phyloP scores from a whole-genome alignment of 257 asterid species.

The Anisodus tanguticus region DNA sequence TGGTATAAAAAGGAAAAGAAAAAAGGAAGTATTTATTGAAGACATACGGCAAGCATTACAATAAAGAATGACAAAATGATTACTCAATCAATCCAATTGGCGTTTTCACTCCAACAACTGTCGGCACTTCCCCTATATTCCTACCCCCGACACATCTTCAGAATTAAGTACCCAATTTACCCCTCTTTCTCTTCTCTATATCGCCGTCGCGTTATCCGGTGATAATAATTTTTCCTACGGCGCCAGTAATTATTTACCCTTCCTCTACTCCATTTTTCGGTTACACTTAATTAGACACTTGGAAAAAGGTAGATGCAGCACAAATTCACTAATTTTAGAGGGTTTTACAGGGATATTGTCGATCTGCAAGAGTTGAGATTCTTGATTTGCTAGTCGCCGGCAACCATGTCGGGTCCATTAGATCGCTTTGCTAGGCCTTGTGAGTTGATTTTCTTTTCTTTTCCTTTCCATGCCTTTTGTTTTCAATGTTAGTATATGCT shows the following conservation, averaged over 20 bases:
- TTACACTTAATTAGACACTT: too few species aligned
- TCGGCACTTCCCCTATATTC: conserved; percentile 41
- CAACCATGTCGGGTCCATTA: conserved; percentile 86
- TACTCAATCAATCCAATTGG: neutral
- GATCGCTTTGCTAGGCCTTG: conserved; percentile 93
- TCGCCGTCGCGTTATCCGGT: conserved; percentile 54
- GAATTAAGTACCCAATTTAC: neutral
- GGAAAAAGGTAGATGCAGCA: neutral
- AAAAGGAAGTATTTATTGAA: too few species aligned
- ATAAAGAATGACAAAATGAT: neutral
- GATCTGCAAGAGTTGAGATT: conserved; percentile 28
- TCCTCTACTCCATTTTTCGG: neutral
- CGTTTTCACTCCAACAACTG: conserved; percentile 36
- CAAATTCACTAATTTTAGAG: neutral
- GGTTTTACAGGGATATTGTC: neutral
- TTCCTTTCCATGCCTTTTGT: neutral
- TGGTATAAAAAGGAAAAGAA: too few species aligned
- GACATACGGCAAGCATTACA: too few species aligned
- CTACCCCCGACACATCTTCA: conserved; percentile 1
- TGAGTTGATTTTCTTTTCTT: conserved; percentile 52
- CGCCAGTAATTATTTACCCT: conserved; percentile 18
- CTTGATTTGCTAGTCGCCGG: conserved; percentile 32
- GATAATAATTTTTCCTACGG: conserved; percentile 29
- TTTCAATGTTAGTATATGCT: neutral
- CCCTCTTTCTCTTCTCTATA: neutral